Base-by-base conservation (phyloP, 208 protist genomes). In the Wallacemonas collosoma region DNA sequence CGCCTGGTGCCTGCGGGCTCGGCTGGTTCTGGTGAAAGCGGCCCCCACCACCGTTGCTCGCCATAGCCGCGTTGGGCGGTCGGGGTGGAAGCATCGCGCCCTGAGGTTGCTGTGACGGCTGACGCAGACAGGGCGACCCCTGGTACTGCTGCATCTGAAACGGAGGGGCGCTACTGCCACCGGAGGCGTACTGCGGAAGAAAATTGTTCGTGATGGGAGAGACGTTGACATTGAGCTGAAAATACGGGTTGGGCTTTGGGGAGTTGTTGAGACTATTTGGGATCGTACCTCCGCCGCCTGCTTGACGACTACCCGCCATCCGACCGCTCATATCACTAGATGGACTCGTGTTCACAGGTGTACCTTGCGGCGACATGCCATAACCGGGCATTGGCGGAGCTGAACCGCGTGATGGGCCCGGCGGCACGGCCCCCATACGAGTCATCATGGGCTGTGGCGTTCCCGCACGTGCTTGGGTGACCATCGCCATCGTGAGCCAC, bases 291-390 rank as follows among this genome's bases (percentile, higher is more conserved):
- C 6, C 8, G 4, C 4, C 43, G 60, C 3, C 41, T 11, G 17
- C 60, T 50, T 6, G 45, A 26, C 26, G 26, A 26, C 26, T 26
- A 26, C 26, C 26, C 26, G 26, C 26, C 26, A 26, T 41, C n/a
- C 60, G 60, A 8, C 26, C 8, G 41, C 60, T 43, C 39, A 9
- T 47, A 36, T 47, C 51, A 61, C 8, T 60, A 36, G 26, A 63
- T 15, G 47, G 9, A 15, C 55, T 72, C 58, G 50, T 72, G 44
- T 64, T 72, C 58, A 72, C 51, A 12, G 58, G 45, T 38, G 51
- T 72, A 4, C 55, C 41, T 72, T 64, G 55, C n/a, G 58, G 26
- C 7, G 58, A 43, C 58, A 72, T 60, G 43, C 36, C 14, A 35
- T 55, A 53, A 3, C 40, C 38, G 26, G 26, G n/a, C 41, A 2